Percentiles rank a stretch among this genome's conserved stretches.
phyloP scores from a whole-genome alignment of 2,329 filamentous ascomycete genomes.

The Dendrostoma leiphaemia region DNA sequence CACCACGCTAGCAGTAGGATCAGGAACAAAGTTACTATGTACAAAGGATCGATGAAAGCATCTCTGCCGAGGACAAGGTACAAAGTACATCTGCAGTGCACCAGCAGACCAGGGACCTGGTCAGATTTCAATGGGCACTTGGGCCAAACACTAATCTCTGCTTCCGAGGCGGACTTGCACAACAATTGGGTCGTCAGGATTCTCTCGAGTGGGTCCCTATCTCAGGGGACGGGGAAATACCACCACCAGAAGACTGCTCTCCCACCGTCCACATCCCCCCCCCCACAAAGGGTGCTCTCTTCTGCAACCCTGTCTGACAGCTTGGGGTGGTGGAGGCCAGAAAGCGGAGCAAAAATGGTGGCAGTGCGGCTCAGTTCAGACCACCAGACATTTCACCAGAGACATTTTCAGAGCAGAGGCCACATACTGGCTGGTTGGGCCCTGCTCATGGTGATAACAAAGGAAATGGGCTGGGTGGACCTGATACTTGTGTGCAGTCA shows the following conservation, averaged over 20 bases:
- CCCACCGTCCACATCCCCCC: too few relatives aligned
- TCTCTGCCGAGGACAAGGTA: too few relatives aligned
- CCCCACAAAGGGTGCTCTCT: too few relatives aligned
- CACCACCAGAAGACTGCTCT: too few relatives aligned
- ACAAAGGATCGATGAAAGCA: too few relatives aligned
- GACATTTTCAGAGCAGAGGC: conserved; percentile 45
- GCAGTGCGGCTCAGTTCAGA: conserved; percentile 1
- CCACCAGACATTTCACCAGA: conserved; percentile 22
- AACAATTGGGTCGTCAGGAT: background rate
- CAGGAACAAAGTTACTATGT: too few relatives aligned
- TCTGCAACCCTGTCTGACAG: too few relatives aligned
- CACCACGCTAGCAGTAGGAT: too few relatives aligned
- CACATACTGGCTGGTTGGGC: conserved; percentile 28
- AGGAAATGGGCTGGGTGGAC: background rate
- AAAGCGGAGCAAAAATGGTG: background rate
- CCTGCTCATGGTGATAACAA: conserved; percentile 22
- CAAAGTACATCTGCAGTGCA: too few relatives aligned
- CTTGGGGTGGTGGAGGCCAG: background rate
- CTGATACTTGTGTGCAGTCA: background rate
- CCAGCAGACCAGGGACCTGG: background rate
- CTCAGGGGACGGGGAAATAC: conserved; percentile 1
- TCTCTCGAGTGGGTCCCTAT: background rate
- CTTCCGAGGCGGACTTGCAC: background rate
- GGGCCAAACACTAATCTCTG: background rate
- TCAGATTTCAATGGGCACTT: background rate